Percentiles rank a stretch among this genome's conserved stretches.
These are phyloP conservation scores for Micractinium sp. DNA, from an alignment of 139 green algal genomes.

Conservation along the genomic window DNA sequence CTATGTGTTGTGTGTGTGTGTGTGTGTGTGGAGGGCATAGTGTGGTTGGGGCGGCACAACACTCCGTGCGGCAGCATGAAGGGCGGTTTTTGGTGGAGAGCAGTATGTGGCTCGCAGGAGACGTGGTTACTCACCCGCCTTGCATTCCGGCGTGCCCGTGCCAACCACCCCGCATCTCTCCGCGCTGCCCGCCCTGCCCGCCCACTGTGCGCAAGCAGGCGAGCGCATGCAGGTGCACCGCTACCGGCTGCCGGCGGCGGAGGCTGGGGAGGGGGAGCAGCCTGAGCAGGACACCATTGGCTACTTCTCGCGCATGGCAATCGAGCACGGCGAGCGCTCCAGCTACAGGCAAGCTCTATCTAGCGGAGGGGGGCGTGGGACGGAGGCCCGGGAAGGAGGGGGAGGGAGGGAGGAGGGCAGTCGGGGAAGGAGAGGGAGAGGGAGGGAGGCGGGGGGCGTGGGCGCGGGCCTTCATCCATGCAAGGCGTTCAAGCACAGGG, in stretches of 20 bases:
- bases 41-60: background rate
- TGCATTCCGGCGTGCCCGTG: background rate
- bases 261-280: background rate
- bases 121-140: background rate
- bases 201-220: constrained; percentile 22
- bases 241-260: background rate
- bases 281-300: constrained; percentile 10
- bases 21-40: too few species aligned
- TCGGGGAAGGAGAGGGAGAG: too few species aligned
- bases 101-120: background rate
- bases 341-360: constrained; percentile 36
- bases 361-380: too few species aligned
- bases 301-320: constrained; percentile 67
- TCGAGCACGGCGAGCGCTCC: constrained; percentile 60
- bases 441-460: too few species aligned
- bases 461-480: background rate
- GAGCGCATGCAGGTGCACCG: constrained; percentile 79
- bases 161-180: background rate
- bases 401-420: too few species aligned
- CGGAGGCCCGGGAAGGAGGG: too few species aligned
- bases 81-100: background rate
- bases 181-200: too few species aligned
- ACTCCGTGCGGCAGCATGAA: background rate
- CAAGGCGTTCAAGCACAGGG: too few species aligned
- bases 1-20: background rate